Base-by-base conservation (phyloP, 2,329 filamentous ascomycete species). In the Dothideomycetes sp. region DNA sequence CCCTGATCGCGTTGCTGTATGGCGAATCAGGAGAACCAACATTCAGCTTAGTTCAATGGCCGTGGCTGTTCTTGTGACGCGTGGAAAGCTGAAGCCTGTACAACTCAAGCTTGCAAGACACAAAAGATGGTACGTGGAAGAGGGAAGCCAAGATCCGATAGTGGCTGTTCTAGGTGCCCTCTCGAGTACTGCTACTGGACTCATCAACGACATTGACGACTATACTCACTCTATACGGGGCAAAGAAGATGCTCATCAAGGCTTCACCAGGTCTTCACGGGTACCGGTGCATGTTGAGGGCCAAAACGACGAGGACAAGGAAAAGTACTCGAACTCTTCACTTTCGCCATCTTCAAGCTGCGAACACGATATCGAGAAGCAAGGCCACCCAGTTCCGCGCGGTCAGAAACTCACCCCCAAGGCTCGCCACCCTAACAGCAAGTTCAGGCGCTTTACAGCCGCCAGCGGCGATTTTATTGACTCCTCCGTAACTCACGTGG, bases 1-100 rank as follows among this genome's bases (percentile, higher is more conserved):
- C 19, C 81, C 82, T 0, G 71, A 70, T 39, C 69, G 75, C 31
- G 70, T 73, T 2, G 84, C 85, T 0, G 75, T 79, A 1, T 91
- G 84, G 83, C 71, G 77, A 31, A 64, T 88, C 2, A 75, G 73
- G 47, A 69, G 75, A 31, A 81, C 76, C 0, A 65, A 79, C 40
- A 68, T 79, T 17, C 69, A 67, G 2, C 61, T 91, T 9, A 85
- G 81, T 50, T 68, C 81, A 0, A 65, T 89, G 34, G 82, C 81
- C 9, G 81, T 81, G 7, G 30, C 11, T 5, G 33, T 39, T 7
- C 32, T 42, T 8, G 16, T 42, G n/a, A 29, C 33, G 4, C 16
- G 27, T 19, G 31, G 31, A 11, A 37, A 19, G 4, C n/a, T 42
- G 2, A 31, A 34, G 3, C 34, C 40, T 19, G 34, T 38, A 3